Evolutionary conservation across 345 rosid genomes (phyloP), one percentile per base, ranked within the genome.

Genomic region (Psidium guajava): DNA sequence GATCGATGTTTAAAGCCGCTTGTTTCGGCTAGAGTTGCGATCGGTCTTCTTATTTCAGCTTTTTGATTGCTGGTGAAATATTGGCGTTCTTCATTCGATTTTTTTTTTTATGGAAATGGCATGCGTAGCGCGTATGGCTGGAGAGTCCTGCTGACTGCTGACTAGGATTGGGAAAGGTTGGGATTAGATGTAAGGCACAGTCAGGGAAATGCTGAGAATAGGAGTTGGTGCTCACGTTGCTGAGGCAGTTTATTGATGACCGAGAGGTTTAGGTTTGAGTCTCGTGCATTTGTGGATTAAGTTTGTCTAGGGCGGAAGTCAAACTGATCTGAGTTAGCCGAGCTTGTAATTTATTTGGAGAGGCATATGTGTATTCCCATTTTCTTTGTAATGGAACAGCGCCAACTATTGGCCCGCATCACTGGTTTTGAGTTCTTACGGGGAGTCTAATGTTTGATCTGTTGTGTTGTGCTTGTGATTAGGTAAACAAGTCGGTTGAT

Each of bases 401-500:
- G 52, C 54, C 2, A 6, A 13, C 82, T 81, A 25, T 81, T 6
- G 13, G 77, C 25, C 14, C 7, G 6, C 25, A 10, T 36, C 12
- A 24, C 80, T 2, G 4, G 80, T 36, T 32, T 69, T 40, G 25
- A 69, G 80, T 69, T 18, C 14, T 24, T 9, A 69, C 4, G 0
- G 80, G 80, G 25, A 10, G 25, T 36, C 25, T 69, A 36, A 40
- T 20, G 47, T 36, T 32, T 69, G 47, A 69, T 69, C 47, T 69
- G 80, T 64, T 2, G 25, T 64, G 32, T 18, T 1, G 25, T 69
- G 80, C 80, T 69, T 18, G 14, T 36, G 80, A 32, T 36, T 82
- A 90, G 92, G 91, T 88, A 57, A 28, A 28, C 83, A 54, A 56
- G 56, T 1, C 6, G 59, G 81, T 87, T 88, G 90, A 87, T 91